phyloP scores from a whole-genome alignment of 352 stramenopile genomes.

The Phytophthora europaea region DNA sequence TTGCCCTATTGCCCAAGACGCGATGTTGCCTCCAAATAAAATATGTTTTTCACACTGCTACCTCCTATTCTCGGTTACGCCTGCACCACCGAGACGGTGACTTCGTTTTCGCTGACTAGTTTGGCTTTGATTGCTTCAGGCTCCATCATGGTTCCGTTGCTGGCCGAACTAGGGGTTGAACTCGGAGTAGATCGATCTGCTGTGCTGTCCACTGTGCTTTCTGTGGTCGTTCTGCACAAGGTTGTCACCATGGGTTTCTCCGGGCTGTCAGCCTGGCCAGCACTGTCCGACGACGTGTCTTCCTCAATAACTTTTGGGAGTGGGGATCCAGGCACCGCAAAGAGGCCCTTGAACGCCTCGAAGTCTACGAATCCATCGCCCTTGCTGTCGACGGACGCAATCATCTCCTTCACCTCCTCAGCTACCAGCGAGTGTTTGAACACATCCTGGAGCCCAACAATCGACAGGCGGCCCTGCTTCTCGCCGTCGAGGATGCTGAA shows the following conservation, averaged over 20 bases:
- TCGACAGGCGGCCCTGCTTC: constrained; percentile 92
- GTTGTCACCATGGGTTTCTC: constrained; percentile 37
- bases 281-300: constrained; percentile 20
- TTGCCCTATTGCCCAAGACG: no score
- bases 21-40: neutral
- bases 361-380: constrained; percentile 89
- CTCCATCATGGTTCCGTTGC: constrained; percentile 14
- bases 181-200: constrained; percentile 24
- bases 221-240: constrained; percentile 25
- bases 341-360: constrained; percentile 91
- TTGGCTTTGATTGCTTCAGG: constrained; percentile 22
- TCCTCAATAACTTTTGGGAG: constrained; percentile 55
- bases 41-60: neutral
- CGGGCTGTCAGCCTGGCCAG: constrained; percentile 19
- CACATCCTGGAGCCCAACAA: constrained; percentile 89
- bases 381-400: constrained; percentile 88
- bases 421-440: constrained; percentile 91
- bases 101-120: constrained; percentile 20
- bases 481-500: constrained; percentile 92
- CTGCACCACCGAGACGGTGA: constrained; percentile 25
- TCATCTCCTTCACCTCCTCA: constrained; percentile 92
- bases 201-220: constrained; percentile 32
- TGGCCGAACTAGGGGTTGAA: constrained; percentile 25
- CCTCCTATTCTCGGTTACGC: constrained; percentile 3
- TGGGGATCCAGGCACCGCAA: constrained; percentile 46